These are phyloP conservation scores for Heterobasidion parviporum DNA, from an alignment of 1,284 basidiomycete genomes.

Conservation along the genomic window DNA sequence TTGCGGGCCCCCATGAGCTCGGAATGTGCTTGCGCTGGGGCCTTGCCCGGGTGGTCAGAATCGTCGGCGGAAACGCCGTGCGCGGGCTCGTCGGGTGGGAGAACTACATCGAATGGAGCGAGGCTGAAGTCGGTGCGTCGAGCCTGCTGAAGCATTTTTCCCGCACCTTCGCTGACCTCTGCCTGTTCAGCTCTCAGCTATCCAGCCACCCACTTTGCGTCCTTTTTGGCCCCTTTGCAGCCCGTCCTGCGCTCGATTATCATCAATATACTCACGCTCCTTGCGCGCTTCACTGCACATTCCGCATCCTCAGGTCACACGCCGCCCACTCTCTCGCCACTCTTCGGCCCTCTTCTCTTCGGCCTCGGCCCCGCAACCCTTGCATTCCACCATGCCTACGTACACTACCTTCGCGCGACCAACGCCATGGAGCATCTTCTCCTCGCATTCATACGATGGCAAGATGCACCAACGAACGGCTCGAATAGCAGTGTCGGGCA, in stretches of 20 bases:
- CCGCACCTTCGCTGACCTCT: slow-evolving; percentile 10
- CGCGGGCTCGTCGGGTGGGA: slow-evolving; percentile 76
- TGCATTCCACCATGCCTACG: slow-evolving; percentile 72
- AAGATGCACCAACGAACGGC: slow-evolving; percentile 40
- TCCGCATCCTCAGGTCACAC: slow-evolving; percentile 76
- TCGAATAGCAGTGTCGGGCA: slow-evolving; percentile 22
- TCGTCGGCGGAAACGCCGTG: slow-evolving; percentile 56
- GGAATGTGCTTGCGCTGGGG: slow-evolving; percentile 86
- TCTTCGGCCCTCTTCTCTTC: slow-evolving; percentile 84
- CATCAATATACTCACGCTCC: slow-evolving; percentile 61
- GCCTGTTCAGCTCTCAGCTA: slow-evolving; percentile 46
- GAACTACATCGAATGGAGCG: slow-evolving; percentile 68
- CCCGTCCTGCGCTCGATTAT: slow-evolving; percentile 53
- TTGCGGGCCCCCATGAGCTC: slow-evolving; percentile 79
- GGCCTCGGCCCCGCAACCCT: slow-evolving; percentile 57
- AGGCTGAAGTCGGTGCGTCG: slow-evolving; percentile 61
- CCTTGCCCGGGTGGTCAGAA: slow-evolving; percentile 61
- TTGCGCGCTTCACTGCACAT: slow-evolving; percentile 75
- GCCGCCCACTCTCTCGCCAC: slow-evolving; percentile 75
- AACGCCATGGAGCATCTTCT: slow-evolving; percentile 85
- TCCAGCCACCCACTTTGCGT: slow-evolving; percentile 60
- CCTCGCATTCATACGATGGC: slow-evolving; percentile 77
- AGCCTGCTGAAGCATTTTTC: slow-evolving; percentile 17
- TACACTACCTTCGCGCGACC: slow-evolving; percentile 72
- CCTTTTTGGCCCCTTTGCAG: slow-evolving; percentile 47